Conservation (phyloP, 1,284 basidiomycete species). For the Irpex sp. region DNA sequence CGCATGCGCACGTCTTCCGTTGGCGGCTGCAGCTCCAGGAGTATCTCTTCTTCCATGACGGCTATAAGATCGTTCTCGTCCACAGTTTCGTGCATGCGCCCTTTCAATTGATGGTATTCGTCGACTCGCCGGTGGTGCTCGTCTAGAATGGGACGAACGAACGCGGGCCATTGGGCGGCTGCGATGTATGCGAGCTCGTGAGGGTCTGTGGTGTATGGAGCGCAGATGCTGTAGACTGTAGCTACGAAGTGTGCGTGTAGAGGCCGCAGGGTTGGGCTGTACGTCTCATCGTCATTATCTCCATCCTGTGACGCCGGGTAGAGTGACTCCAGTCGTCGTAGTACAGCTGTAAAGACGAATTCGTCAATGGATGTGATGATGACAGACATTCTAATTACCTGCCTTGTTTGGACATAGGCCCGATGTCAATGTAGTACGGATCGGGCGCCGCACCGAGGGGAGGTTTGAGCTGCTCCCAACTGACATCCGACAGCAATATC, state of each 20-base stretch:
- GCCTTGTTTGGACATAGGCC: constrained; percentile 59
- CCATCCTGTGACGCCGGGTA: constrained; percentile 13
- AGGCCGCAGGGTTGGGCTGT: constrained; percentile 48
- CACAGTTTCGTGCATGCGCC: background rate
- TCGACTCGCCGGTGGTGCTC: constrained; percentile 31
- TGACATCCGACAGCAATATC: constrained; percentile 61
- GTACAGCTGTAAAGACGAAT: constrained; percentile 28
- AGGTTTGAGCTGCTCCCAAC: constrained; percentile 75
- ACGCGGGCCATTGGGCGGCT: constrained; percentile 75
- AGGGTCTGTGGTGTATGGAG: constrained; percentile 61
- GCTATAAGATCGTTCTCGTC: background rate
- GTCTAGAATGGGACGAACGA: constrained; percentile 60
- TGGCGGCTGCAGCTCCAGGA: constrained; percentile 30
- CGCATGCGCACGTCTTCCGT: constrained; percentile 57
- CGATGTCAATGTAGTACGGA: constrained; percentile 68
- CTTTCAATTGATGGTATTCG: background rate
- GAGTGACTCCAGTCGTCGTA: constrained; percentile 31
- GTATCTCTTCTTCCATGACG: constrained; percentile 5
- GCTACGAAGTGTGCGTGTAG: constrained; percentile 66
- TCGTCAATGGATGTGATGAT: background rate
- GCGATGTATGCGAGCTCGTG: constrained; percentile 73
- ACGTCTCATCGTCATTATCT: constrained; percentile 27
- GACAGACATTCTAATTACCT: background rate
- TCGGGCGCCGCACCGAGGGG: constrained; percentile 66
- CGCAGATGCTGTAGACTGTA: constrained; percentile 58